Percentiles rank a stretch among this genome's conserved stretches.
Evolutionary conservation across 192 early-diverging fungal species (phyloP).

Genomic region (Thamnidium elegans): DNA sequence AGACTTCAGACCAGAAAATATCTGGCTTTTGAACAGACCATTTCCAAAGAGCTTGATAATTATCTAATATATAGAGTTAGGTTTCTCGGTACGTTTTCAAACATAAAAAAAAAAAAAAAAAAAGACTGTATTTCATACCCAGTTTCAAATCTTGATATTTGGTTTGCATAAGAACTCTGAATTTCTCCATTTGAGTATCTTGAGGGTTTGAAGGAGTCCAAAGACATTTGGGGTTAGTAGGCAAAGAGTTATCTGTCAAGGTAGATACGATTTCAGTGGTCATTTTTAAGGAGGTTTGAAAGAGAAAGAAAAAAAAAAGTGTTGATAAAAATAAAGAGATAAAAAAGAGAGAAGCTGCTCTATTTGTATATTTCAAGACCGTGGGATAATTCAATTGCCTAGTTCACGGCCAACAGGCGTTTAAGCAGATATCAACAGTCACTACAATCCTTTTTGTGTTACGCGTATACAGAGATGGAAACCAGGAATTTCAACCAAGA

Average conservation of each 20-base stretch:
- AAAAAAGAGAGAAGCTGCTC: not conserved
- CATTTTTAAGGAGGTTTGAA: not conserved
- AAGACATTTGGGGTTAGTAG: constrained; percentile 42
- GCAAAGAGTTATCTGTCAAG: not conserved
- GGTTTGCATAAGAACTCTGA: constrained; percentile 69
- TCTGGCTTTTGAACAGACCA: constrained; percentile 79
- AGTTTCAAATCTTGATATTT: constrained; percentile 56
- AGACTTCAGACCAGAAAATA: constrained; percentile 85
- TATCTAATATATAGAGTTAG: constrained; percentile 26
- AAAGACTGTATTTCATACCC: constrained; percentile 34
- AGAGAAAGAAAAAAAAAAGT: not conserved
- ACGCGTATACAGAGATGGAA: not conserved
- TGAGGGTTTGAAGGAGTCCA: constrained; percentile 62
- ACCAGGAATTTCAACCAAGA: not conserved
- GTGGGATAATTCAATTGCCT: constrained; percentile 9
- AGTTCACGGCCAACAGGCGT: constrained; percentile 3
- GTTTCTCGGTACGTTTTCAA: too few species aligned
- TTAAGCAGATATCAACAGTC: not conserved
- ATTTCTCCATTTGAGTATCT: constrained; percentile 66
- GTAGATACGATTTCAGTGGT: not conserved
- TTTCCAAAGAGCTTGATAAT: constrained; percentile 75
- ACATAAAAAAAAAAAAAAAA: not conserved
- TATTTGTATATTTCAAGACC: not conserved
- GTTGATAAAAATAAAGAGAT: too few species aligned
- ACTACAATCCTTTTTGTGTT: not conserved